Base-by-base conservation (phyloP, 139 green algal genomes). In the Chlamydomonas incerta region DNA sequence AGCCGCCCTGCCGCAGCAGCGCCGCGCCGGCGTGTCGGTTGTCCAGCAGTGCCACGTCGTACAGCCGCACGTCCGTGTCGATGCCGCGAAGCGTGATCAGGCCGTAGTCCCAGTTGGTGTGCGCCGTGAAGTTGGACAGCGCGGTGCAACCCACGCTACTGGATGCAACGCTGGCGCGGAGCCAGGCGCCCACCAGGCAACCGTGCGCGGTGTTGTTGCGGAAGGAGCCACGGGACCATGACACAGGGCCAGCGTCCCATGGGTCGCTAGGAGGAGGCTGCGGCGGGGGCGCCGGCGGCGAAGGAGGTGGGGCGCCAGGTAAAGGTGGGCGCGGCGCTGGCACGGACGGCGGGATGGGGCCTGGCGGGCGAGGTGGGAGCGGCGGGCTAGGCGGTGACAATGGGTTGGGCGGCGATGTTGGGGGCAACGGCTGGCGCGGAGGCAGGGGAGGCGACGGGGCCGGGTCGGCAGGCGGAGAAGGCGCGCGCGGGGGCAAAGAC, bases 81-180 rank as follows among this genome's bases (percentile, higher is more conserved):
- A 95, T 90, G 52, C 89, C 90, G 10, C 70, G 58, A 20, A 88
- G 85, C 26, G 85, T 92, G 66, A 95, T 80, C 23, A 95, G 31
- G 37, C 92, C 92, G 70, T 91, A 95, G 87, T 95, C 92, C 92
- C 92, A 95, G 82, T 89, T 88, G 3, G 89, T 71, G 67, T 88
- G 91, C 11, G 81, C 67, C 13, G 79, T 90, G 70, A 91, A 90
- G 73, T 82, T 80, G 14, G 68, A 35, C 21, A 92, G 55, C 26
- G 34, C 55, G 3, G 88, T 91, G 80, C 92, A 94, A 24, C 47
- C 31, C 1, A 50, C 57, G 14, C n/a, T 33, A 29, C 62, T 28
- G 6, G 68, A 80, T 21, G 81, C 63, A 1, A 33, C 17, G 13
- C 28, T 47, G n/a, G 37, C 82, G 69, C 68, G 46, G 3, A 91